phyloP scores from a whole-genome alignment of 2,329 filamentous ascomycete species.

The Venturia oleaginea region DNA sequence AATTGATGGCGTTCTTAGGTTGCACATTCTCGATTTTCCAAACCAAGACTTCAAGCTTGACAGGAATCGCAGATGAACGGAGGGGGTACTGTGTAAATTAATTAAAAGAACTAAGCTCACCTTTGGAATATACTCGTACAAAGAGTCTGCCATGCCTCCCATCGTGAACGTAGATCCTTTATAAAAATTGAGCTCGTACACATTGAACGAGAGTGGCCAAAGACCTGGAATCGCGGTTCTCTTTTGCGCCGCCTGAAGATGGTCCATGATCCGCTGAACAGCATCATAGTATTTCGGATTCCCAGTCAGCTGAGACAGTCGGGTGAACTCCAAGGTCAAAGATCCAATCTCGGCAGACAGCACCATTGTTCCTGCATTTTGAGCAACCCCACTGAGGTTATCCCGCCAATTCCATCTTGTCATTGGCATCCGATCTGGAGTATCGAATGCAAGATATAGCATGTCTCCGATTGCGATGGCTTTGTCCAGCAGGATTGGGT shows the following conservation, averaged over 20 bases:
- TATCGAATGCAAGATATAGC: constrained; percentile 36
- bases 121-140: constrained; percentile 52
- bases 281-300: constrained; percentile 32
- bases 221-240: constrained; percentile 28
- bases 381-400: constrained; percentile 17
- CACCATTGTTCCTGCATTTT: constrained; percentile 24
- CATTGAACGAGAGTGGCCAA: constrained; percentile 28
- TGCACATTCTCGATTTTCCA: neutral
- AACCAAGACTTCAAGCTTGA: neutral
- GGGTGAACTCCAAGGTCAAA: constrained; percentile 31
- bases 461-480: constrained; percentile 35
- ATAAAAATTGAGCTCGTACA: constrained; percentile 23
- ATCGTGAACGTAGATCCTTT: constrained; percentile 37
- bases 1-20: neutral
- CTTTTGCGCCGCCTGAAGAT: constrained; percentile 28
- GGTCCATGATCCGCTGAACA: constrained; percentile 27
- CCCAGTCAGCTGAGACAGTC: constrained; percentile 29
- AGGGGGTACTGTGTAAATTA: neutral
- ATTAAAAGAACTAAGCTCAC: constrained; percentile 16
- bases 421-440: constrained; percentile 32
- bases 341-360: constrained; percentile 31
- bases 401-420: constrained; percentile 31
- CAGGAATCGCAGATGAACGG: neutral
- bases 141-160: constrained; percentile 47
- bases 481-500: constrained; percentile 29